These are phyloP conservation scores for Isabelozyma heimii DNA, from an alignment of 805 yeast genomes.

Conservation along the genomic window DNA sequence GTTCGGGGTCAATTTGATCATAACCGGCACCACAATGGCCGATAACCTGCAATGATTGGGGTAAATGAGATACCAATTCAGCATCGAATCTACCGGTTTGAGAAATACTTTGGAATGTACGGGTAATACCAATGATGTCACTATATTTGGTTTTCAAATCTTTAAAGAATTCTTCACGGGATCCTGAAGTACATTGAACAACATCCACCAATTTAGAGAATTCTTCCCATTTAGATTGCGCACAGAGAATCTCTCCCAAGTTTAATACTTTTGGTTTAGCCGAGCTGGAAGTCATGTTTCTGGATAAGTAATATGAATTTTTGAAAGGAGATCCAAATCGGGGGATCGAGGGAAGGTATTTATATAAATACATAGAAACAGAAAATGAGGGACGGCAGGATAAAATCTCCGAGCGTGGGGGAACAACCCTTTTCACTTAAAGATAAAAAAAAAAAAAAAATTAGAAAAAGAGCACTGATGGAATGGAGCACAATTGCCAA, in stretches of 20 bases:
- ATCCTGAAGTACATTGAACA: constrained; percentile 30
- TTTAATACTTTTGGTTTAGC: constrained; percentile 59
- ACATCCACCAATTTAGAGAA: constrained; percentile 43
- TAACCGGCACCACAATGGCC: constrained; percentile 75
- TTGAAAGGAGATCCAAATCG: neutral
- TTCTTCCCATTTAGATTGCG: constrained; percentile 65
- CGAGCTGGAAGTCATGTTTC: constrained; percentile 1
- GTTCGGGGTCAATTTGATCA: constrained; percentile 63
- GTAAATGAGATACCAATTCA: constrained; percentile 55
- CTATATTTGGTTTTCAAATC: constrained; percentile 45
- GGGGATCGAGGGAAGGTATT: neutral
- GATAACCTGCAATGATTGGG: constrained; percentile 49
- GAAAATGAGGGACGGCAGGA: neutral
- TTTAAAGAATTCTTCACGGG: constrained; percentile 37
- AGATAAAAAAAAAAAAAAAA: too few species aligned
- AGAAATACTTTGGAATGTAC: constrained; percentile 52
- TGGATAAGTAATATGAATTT: neutral
- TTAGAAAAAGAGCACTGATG: neutral
- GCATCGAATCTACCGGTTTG: constrained; percentile 65
- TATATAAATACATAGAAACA: neutral
- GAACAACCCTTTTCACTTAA: neutral
- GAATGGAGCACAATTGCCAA: neutral
- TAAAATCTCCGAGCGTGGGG: neutral
- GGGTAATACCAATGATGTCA: constrained; percentile 40
- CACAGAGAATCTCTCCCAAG: constrained; percentile 59